A percentile compares a stretch with the other conserved stretches of the same genome.
These are phyloP conservation scores for Hypoxylon sp. DNA, from an alignment of 2,329 filamentous ascomycete genomes.

Conservation along the genomic window DNA sequence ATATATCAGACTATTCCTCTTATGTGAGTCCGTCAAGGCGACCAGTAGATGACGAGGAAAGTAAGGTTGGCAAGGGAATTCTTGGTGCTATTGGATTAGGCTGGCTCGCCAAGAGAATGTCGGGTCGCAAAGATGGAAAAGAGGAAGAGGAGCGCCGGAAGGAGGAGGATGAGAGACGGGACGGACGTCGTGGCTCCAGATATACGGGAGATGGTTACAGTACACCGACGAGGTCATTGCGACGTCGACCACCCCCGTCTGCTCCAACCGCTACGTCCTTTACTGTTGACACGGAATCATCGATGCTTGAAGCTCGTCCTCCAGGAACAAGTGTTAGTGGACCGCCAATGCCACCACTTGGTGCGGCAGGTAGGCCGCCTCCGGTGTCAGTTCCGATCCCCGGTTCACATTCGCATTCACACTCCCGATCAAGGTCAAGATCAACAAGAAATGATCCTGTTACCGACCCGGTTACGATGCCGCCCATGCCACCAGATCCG, in stretches of 20 bases:
- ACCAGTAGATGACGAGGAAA: conserved; percentile 60
- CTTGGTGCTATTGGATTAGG: conserved; percentile 76
- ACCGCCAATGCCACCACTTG: conserved; percentile 59
- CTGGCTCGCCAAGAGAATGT: conserved; percentile 77
- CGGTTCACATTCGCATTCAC: conserved; percentile 43
- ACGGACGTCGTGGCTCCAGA: conserved; percentile 73
- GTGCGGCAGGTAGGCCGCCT: conserved; percentile 47
- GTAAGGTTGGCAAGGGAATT: conserved; percentile 70
- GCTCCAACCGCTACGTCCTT: conserved; percentile 52
- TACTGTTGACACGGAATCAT: conserved; percentile 55
- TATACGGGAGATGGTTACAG: conserved; percentile 79
- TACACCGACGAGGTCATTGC: conserved; percentile 61
- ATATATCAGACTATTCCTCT: conserved; percentile 72
- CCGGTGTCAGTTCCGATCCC: conserved; percentile 36
- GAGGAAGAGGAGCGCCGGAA: conserved; percentile 64
- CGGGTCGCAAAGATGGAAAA: conserved; percentile 68
- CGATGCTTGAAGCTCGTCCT: conserved; percentile 59
- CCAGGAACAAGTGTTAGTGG: conserved; percentile 53
- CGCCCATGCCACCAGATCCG: conserved; percentile 68
- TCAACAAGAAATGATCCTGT: conserved; percentile 60
- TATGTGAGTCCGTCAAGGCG: conserved; percentile 75
- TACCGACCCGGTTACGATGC: conserved; percentile 61
- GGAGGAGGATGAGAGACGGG: conserved; percentile 67
- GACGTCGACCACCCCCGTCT: conserved; percentile 51
- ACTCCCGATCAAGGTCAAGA: conserved; percentile 56